Percentiles rank a stretch among this genome's conserved stretches.
phyloP scores from a whole-genome alignment of 2,329 filamentous ascomycete genomes.

The Rhinocladiella mackenziei region DNA sequence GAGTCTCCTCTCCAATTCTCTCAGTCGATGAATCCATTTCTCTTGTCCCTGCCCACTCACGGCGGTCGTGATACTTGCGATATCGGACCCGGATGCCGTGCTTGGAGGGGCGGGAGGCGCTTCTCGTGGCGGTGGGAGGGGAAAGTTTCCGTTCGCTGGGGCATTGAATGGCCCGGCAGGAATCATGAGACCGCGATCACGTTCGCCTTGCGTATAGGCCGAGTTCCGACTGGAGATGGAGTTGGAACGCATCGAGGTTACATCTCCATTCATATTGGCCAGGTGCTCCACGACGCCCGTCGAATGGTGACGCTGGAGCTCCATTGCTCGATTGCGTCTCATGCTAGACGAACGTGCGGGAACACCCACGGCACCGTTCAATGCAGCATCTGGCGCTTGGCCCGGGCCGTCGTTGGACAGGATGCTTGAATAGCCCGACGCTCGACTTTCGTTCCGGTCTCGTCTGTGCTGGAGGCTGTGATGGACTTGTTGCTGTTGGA shows the following conservation, averaged over 20 bases:
- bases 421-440: conserved; percentile 22
- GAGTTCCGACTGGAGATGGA: conserved; percentile 26
- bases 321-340: conserved; percentile 27
- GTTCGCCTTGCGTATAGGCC: conserved; percentile 12
- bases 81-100: conserved; percentile 21
- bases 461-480: conserved; percentile 23
- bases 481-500: conserved; percentile 45
- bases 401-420: conserved; percentile 22
- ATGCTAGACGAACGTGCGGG: conserved; percentile 32
- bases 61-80: conserved; percentile 20
- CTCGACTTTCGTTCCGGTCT: conserved; percentile 25
- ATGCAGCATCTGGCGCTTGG: conserved; percentile 14
- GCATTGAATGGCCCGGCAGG: conserved; percentile 26
- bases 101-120: conserved; percentile 25
- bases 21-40: conserved; percentile 77
- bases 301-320: conserved; percentile 48
- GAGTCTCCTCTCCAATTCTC: conserved; percentile 81
- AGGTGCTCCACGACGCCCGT: conserved; percentile 47
- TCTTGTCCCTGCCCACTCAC: conserved; percentile 41
- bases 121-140: conserved; percentile 25
- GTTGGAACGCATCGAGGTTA: conserved; percentile 27
- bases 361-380: conserved; percentile 26
- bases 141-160: conserved; percentile 27
- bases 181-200: conserved; percentile 24
- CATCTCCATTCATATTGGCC: conserved; percentile 28